These are phyloP conservation scores for Tuber indicum DNA, from an alignment of 495 filamentous ascomycete species.

Conservation along the genomic window DNA sequence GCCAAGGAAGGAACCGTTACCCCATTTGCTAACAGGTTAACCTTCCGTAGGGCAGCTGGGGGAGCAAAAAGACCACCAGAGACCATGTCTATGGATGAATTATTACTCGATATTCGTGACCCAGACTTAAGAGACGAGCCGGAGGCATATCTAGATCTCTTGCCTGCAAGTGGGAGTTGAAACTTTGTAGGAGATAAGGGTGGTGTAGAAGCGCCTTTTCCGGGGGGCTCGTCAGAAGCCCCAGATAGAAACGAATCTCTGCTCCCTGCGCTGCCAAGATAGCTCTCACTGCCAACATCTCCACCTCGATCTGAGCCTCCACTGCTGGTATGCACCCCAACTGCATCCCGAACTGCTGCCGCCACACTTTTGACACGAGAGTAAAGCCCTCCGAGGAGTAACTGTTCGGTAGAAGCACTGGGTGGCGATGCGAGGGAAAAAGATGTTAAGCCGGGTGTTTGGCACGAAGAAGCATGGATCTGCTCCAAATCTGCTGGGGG, in stretches of 20 bases:
- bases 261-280: slow-evolving; percentile 33
- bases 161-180: slow-evolving; percentile 3
- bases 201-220: slow-evolving; percentile 17
- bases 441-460: slow-evolving; percentile 38
- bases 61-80: slow-evolving; percentile 31
- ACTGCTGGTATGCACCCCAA: slow-evolving; percentile 21
- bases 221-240: slow-evolving; percentile 20
- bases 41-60: slow-evolving; percentile 35
- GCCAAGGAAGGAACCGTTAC: slow-evolving; percentile 36
- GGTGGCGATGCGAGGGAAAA: slow-evolving; percentile 41
- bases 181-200: slow-evolving; percentile 34
- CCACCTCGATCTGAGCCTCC: slow-evolving; percentile 17
- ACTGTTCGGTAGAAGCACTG: slow-evolving; percentile 27
- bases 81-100: slow-evolving; percentile 29
- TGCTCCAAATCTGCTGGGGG: slow-evolving; percentile 40
- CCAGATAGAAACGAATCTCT: slow-evolving; percentile 37
- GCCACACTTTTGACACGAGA: slow-evolving; percentile 42
- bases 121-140: slow-evolving; percentile 22
- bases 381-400: slow-evolving; percentile 37
- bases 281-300: slow-evolving; percentile 36
- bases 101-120: slow-evolving; percentile 36
- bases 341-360: slow-evolving; percentile 36
- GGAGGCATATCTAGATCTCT: slow-evolving; percentile 29
- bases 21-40: slow-evolving; percentile 30
- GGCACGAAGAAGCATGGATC: slow-evolving; percentile 41